Conservation (phyloP, 805 yeast species). For the Kodamaea fukazawae region DNA sequence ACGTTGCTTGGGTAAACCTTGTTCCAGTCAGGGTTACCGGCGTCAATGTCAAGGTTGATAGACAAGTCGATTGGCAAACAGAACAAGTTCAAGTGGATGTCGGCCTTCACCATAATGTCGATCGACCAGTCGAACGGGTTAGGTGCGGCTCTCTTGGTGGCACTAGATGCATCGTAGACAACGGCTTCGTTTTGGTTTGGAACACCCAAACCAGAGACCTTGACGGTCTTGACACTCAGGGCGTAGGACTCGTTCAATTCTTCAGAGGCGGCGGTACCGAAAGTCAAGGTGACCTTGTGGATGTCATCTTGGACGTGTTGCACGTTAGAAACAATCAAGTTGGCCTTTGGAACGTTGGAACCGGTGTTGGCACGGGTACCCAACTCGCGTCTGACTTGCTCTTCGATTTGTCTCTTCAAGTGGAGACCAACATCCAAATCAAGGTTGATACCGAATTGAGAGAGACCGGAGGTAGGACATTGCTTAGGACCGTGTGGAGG, state of each 20-base stretch:
- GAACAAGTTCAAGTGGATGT: slow-evolving; percentile 11
- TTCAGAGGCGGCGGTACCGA: slow-evolving; percentile 17
- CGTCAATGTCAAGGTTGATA: slow-evolving; percentile 15
- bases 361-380: slow-evolving; percentile 8
- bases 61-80: slow-evolving; percentile 18
- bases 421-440: slow-evolving; percentile 12
- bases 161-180: slow-evolving; percentile 12
- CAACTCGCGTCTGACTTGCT: neutral
- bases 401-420: slow-evolving; percentile 12
- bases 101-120: slow-evolving; percentile 16
- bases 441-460: slow-evolving; percentile 13
- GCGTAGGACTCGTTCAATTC: slow-evolving; percentile 13
- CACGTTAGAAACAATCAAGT: slow-evolving; percentile 17
- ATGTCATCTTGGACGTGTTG: slow-evolving; percentile 15
- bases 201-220: slow-evolving; percentile 12
- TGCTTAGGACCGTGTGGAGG: slow-evolving; percentile 5
- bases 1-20: slow-evolving; percentile 11
- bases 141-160: slow-evolving; percentile 5
- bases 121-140: slow-evolving; percentile 19
- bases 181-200: slow-evolving; percentile 9
- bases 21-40: slow-evolving; percentile 8
- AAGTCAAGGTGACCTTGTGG: slow-evolving; percentile 19
- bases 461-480: slow-evolving; percentile 8
- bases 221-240: slow-evolving; percentile 8
- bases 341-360: slow-evolving; percentile 16